Percentiles rank a stretch among this genome's conserved stretches.
These are phyloP conservation scores for Marsdenia floribunda DNA, from an alignment of 257 asterid genomes.

Conservation along the genomic window DNA sequence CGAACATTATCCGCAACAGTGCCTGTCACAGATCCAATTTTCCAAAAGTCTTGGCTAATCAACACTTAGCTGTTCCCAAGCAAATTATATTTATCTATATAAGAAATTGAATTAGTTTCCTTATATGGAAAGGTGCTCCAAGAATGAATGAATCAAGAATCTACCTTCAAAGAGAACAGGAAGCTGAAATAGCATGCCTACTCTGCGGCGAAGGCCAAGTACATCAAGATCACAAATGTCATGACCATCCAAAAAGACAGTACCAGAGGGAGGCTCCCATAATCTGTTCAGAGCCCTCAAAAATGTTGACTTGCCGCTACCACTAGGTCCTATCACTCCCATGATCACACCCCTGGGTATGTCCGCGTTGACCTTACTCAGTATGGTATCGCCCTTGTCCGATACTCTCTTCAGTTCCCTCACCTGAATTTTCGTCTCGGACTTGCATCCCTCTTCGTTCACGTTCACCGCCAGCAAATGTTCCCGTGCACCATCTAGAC, in stretches of 20 bases:
- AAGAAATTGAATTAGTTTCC: background rate
- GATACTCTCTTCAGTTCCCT: constrained; percentile 43
- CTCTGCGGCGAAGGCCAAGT: constrained; percentile 54
- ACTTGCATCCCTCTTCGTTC: constrained; percentile 14
- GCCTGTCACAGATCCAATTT: constrained; percentile 28
- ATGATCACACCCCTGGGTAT: constrained; percentile 59
- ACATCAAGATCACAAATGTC: constrained; percentile 63
- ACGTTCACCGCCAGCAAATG: constrained; percentile 32
- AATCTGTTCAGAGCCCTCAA: constrained; percentile 64
- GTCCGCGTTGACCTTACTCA: constrained; percentile 48
- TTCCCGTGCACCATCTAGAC: constrained; percentile 32
- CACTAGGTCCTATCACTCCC: constrained; percentile 85
- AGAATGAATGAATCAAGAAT: background rate
- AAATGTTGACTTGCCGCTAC: constrained; percentile 75
- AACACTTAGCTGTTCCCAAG: background rate
- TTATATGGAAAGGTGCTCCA: background rate
- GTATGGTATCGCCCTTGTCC: constrained; percentile 40
- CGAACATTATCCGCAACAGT: constrained; percentile 68
- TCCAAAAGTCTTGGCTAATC: background rate
- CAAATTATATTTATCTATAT: background rate
- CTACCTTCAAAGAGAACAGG: constrained; percentile 73
- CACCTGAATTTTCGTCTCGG: constrained; percentile 46
- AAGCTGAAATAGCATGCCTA: constrained; percentile 76
- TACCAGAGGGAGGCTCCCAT: constrained; percentile 63
- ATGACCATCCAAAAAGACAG: constrained; percentile 59